These are phyloP conservation scores for Turritis glabra DNA, from an alignment of 345 rosid species.

Conservation along the genomic window DNA sequence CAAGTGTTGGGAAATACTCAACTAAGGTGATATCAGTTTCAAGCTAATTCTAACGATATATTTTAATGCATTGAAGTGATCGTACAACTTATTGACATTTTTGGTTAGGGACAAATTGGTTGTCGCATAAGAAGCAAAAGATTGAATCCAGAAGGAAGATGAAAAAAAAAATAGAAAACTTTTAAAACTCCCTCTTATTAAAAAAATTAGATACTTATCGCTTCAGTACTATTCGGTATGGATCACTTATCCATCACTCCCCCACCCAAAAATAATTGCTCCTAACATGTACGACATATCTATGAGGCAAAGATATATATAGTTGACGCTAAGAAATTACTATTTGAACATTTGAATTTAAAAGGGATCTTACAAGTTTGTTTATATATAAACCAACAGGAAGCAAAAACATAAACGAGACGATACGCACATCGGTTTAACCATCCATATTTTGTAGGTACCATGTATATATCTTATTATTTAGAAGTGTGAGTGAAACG, in stretches of 20 bases:
- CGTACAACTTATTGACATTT: conserved; percentile 18
- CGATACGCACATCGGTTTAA: background rate
- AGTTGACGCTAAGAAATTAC: background rate
- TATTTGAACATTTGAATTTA: background rate
- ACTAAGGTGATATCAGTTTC: conserved; percentile 1
- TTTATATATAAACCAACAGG: too few relatives aligned
- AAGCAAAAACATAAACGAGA: too few relatives aligned
- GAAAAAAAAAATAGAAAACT: conserved; percentile 17
- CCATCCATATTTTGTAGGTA: background rate
- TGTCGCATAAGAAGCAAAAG: conserved; percentile 12
- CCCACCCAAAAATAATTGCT: conserved; percentile 1
- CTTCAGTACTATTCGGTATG: conserved; percentile 38
- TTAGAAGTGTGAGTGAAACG: background rate
- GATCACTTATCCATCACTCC: conserved; percentile 34
- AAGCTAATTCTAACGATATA: background rate
- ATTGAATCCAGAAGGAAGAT: conserved; percentile 14
- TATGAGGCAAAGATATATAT: background rate
- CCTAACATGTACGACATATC: conserved; percentile 24
- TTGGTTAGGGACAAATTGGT: conserved; percentile 27
- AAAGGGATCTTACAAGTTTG: too few relatives aligned
- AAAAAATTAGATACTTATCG: conserved; percentile 14
- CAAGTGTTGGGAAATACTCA: background rate
- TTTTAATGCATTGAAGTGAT: conserved; percentile 1
- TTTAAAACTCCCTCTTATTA: background rate
- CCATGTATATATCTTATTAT: background rate